phyloP scores from a whole-genome alignment of 108 stramenopile genomes.

The Seminavis robusta region DNA sequence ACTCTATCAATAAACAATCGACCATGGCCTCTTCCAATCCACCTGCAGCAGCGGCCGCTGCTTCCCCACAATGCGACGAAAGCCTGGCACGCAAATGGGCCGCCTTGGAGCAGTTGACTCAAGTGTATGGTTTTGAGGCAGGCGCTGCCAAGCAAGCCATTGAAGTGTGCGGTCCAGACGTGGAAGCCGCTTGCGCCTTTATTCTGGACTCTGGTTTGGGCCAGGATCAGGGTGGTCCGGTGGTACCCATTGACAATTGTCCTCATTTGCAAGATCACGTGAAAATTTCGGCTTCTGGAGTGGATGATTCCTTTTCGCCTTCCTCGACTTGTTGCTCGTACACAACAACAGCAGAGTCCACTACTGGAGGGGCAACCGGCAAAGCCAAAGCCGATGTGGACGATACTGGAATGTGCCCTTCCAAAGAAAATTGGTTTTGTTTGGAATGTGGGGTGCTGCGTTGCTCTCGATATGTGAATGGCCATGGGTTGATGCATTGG shows the following conservation, averaged over 20 bases:
- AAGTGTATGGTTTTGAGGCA: constrained; percentile 5
- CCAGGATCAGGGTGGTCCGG: constrained; percentile 64
- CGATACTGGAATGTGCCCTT: constrained; percentile 33
- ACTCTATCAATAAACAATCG: too few relatives aligned
- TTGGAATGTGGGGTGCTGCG: constrained; percentile 48
- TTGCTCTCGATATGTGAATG: constrained; percentile 75
- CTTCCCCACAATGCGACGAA: neutral
- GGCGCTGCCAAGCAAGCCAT: constrained; percentile 5
- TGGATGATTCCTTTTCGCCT: too few relatives aligned
- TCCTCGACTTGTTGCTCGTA: constrained; percentile 1
- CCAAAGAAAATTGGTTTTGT: constrained; percentile 76
- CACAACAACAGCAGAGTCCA: neutral
- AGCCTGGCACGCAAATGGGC: neutral
- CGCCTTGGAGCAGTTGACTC: constrained; percentile 8
- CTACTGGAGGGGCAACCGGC: neutral
- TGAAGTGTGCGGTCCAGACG: constrained; percentile 6
- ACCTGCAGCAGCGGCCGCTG: neutral
- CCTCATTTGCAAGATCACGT: constrained; percentile 51
- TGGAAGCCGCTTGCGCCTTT: constrained; percentile 33
- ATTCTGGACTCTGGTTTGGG: constrained; percentile 56
- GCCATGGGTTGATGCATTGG: constrained; percentile 64
- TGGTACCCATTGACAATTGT: constrained; percentile 62
- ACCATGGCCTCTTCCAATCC: too few relatives aligned
- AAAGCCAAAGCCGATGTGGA: constrained; percentile 5
- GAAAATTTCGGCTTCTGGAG: neutral